Percentiles rank a stretch among this genome's conserved stretches.
phyloP scores from a whole-genome alignment of 148 eudicot genomes.

The Nyssa sinensis region DNA sequence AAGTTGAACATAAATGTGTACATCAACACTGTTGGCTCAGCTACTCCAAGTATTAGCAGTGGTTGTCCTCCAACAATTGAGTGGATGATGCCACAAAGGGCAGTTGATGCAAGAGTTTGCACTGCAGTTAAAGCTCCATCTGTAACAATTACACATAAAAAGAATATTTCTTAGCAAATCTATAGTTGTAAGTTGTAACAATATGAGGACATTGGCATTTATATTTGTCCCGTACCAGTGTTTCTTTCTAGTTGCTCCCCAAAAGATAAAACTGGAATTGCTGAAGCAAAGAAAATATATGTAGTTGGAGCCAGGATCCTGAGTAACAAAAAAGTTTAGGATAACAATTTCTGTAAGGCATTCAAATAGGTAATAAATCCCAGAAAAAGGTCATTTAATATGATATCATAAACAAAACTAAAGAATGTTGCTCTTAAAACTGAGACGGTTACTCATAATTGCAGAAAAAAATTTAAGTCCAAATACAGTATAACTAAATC shows the following conservation, averaged over 20 bases:
- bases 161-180: conserved; percentile 1
- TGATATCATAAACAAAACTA: conserved; percentile 6
- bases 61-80: conserved; percentile 98
- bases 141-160: conserved; percentile 25
- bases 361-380: neutral
- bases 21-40: conserved; percentile 98
- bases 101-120: conserved; percentile 95
- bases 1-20: conserved; percentile 96
- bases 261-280: conserved; percentile 97
- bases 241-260: conserved; percentile 96
- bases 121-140: conserved; percentile 94
- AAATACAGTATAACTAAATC: neutral
- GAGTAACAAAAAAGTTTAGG: conserved; percentile 15
- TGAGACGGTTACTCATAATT: neutral
- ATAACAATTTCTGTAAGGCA: neutral
- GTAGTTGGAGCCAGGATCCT: conserved; percentile 99
- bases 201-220: conserved; percentile 8
- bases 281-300: conserved; percentile 96
- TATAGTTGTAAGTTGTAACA: conserved; percentile 3
- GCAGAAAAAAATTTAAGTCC: neutral
- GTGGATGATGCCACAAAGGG: conserved; percentile 91
- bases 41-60: conserved; percentile 89
- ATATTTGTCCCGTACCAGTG: conserved; percentile 48
- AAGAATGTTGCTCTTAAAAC: neutral
- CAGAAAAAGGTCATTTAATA: neutral